phyloP scores from a whole-genome alignment of 768 basidiomycete genomes.

The Psilocybe tampanensis region DNA sequence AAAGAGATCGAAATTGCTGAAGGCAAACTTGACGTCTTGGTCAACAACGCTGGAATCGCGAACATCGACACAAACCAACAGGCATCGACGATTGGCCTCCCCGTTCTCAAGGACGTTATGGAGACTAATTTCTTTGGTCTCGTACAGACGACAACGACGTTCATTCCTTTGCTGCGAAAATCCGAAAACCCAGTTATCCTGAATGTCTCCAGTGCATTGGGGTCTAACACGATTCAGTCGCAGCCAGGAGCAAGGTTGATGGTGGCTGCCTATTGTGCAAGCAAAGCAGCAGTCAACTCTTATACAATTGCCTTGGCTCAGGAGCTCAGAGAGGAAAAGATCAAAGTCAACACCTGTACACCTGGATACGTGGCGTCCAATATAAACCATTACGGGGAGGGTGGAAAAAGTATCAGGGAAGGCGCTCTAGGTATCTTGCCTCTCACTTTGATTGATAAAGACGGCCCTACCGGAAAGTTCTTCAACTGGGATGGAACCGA shows the following conservation, averaged over 20 bases:
- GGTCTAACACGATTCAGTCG: constrained; percentile 41
- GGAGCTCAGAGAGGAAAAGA: constrained; percentile 52
- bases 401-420: constrained; percentile 37
- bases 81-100: constrained; percentile 34
- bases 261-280: constrained; percentile 61
- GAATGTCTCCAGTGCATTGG: constrained; percentile 46
- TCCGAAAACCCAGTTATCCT: constrained; percentile 37
- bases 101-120: constrained; percentile 34
- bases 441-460: constrained; percentile 40
- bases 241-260: constrained; percentile 31
- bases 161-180: constrained; percentile 44
- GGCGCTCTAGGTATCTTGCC: constrained; percentile 38
- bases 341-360: constrained; percentile 64
- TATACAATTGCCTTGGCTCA: constrained; percentile 62
- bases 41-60: constrained; percentile 45
- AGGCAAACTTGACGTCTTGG: constrained; percentile 45
- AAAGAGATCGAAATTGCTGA: constrained; percentile 37
- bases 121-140: constrained; percentile 48
- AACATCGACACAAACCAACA: constrained; percentile 29
- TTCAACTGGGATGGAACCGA: constrained; percentile 36
- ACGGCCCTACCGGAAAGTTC: constrained; percentile 40
- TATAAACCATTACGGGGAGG: constrained; percentile 38
- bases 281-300: constrained; percentile 69
- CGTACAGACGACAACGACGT: constrained; percentile 43
- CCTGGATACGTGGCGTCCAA: constrained; percentile 59